These are phyloP conservation scores for Termitomyces titanicus DNA, from an alignment of 768 basidiomycete species.

Conservation along the genomic window DNA sequence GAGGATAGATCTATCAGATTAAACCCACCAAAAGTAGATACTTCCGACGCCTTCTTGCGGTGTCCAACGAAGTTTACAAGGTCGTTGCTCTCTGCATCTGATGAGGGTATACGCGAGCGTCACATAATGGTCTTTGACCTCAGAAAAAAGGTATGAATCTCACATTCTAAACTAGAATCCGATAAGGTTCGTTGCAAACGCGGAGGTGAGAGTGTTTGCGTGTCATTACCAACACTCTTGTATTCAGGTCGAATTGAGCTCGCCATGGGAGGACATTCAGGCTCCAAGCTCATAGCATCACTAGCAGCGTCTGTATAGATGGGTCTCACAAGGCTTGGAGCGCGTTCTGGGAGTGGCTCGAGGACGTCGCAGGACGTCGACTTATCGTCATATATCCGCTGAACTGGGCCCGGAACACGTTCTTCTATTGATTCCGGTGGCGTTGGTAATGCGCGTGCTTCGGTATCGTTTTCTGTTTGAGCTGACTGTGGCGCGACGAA, in stretches of 20 bases:
- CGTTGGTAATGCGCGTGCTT: neutral
- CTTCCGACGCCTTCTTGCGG: neutral
- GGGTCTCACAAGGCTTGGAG: neutral
- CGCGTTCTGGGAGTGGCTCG: neutral
- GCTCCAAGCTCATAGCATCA: neutral
- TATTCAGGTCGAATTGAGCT: constrained; percentile 2
- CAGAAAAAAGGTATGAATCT: neutral
- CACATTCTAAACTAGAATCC: neutral
- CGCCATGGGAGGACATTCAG: neutral
- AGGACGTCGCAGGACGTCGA: neutral
- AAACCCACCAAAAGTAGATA: neutral
- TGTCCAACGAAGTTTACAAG: too few relatives aligned
- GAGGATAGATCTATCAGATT: neutral
- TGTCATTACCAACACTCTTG: neutral
- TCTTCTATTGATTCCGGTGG: neutral
- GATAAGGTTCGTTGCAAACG: neutral
- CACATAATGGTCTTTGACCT: neutral
- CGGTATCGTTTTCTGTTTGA: neutral
- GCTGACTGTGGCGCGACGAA: neutral
- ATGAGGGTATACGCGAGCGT: neutral
- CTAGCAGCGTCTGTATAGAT: neutral
- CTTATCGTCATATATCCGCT: neutral
- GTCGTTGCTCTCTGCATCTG: neutral
- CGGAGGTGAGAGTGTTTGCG: neutral
- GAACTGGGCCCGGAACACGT: neutral